These are phyloP conservation scores for Ormosia emarginata DNA, from an alignment of 306 rosid genomes.

Conservation along the genomic window DNA sequence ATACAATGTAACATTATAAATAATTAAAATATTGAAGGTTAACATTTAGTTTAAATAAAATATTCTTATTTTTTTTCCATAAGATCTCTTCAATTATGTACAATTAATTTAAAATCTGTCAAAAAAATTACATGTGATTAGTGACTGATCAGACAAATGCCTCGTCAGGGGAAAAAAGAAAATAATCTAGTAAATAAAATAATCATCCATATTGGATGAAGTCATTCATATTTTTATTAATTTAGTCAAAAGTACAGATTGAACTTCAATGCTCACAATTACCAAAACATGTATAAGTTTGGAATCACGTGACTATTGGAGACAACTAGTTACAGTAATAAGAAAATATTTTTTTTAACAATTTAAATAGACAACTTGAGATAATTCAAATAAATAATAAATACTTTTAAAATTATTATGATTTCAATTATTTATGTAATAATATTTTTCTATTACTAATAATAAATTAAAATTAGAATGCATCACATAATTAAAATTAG, in stretches of 20 bases:
- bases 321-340: not conserved
- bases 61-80: not conserved
- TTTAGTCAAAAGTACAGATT: not conserved
- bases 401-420: too few relatives aligned
- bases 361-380: too few relatives aligned
- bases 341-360: not conserved
- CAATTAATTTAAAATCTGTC: not conserved
- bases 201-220: not conserved
- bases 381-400: too few relatives aligned
- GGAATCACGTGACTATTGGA: not conserved
- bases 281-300: not conserved
- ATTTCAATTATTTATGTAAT: too few relatives aligned
- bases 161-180: not conserved
- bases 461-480: too few relatives aligned
- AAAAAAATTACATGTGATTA: not conserved
- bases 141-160: not conserved
- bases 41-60: too few relatives aligned
- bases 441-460: too few relatives aligned
- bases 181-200: not conserved
- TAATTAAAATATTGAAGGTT: not conserved
- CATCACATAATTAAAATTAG: too few relatives aligned
- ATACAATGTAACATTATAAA: not conserved
- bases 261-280: not conserved
- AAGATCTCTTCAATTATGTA: not conserved
- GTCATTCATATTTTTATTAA: not conserved